Evolutionary conservation across 2,329 filamentous ascomycete species (phyloP).

Genomic region (Xylogone sp.): DNA sequence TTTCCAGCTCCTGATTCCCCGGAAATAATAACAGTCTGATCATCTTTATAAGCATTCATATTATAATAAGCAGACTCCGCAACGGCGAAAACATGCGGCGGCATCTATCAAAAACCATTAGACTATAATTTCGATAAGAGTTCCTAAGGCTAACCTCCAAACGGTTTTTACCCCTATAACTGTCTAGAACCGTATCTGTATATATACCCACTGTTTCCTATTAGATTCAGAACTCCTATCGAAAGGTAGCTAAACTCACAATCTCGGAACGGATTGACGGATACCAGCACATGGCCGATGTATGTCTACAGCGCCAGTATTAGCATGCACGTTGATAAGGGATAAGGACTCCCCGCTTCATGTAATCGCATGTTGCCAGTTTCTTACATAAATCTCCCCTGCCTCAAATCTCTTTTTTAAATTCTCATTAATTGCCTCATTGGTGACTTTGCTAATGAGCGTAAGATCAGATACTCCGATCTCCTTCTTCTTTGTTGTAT

Average conservation of each 20-base stretch:
- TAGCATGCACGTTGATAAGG: conserved; percentile 1
- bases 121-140: background rate
- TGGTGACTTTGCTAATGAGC: conserved; percentile 95
- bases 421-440: conserved; percentile 99
- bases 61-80: conserved; percentile 97
- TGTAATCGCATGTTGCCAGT: background rate
- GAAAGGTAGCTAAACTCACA: conserved; percentile 41
- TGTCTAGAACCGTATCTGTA: conserved; percentile 87
- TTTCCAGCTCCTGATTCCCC: conserved; percentile 98
- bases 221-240: conserved; percentile 26
- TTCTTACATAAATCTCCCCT: conserved; percentile 80
- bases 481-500: conserved; percentile 97
- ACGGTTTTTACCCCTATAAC: conserved; percentile 95
- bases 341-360: background rate
- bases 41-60: conserved; percentile 99
- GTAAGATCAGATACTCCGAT: conserved; percentile 98
- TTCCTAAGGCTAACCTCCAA: conserved; percentile 58
- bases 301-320: conserved; percentile 63
- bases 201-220: conserved; percentile 76
- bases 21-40: conserved; percentile 99
- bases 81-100: conserved; percentile 95
- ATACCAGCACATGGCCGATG: conserved; percentile 98
- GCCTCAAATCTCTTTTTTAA: conserved; percentile 97
- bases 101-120: conserved; percentile 44
- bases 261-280: conserved; percentile 96